A percentile compares a stretch with the other conserved stretches of the same genome.
Conservation (phyloP, 352 stramenopile species). For the Phytophthora sojae region DNA sequence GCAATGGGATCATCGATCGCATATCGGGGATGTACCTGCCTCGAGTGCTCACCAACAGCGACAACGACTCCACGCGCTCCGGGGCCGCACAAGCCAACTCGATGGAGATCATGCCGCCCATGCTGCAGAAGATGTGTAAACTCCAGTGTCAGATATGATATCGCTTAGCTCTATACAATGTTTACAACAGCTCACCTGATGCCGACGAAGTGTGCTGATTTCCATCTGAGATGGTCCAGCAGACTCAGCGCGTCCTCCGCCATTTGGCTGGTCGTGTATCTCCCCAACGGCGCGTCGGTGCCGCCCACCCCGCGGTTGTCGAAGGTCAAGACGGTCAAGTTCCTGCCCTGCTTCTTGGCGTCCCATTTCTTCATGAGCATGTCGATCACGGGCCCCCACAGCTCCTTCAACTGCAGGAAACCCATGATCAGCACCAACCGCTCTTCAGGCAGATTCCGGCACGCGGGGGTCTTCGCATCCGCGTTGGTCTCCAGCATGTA, state of each 20-base stretch:
- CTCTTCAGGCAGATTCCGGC: conserved; percentile 24
- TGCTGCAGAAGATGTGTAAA: conserved; percentile 18
- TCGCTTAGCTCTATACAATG: conserved; percentile 10
- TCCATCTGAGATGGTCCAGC: conserved; percentile 51
- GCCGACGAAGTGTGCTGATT: conserved; percentile 45
- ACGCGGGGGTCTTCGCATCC: conserved; percentile 14
- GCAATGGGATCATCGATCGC: conserved; percentile 34
- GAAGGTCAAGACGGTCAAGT: conserved; percentile 49
- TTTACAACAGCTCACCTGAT: conserved; percentile 33
- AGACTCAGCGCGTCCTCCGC: conserved; percentile 47
- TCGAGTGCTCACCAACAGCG: conserved; percentile 47
- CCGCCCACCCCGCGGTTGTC: conserved; percentile 59
- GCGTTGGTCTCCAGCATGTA: conserved; percentile 40
- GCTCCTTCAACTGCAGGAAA: conserved; percentile 52
- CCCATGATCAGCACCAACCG: conserved; percentile 59
- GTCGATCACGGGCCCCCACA: conserved; percentile 49
- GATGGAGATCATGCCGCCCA: conserved; percentile 65
- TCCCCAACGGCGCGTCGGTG: conserved; percentile 40
- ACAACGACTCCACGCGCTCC: conserved; percentile 53
- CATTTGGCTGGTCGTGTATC: conserved; percentile 57
- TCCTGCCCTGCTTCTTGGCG: conserved; percentile 21
- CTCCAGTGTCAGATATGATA: conserved; percentile 9
- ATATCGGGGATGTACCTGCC: conserved; percentile 45
- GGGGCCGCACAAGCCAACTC: conserved; percentile 44
- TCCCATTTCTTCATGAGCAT: conserved; percentile 50